Conservation (phyloP, 768 basidiomycete genomes). For the Lentinula sp. region DNA sequence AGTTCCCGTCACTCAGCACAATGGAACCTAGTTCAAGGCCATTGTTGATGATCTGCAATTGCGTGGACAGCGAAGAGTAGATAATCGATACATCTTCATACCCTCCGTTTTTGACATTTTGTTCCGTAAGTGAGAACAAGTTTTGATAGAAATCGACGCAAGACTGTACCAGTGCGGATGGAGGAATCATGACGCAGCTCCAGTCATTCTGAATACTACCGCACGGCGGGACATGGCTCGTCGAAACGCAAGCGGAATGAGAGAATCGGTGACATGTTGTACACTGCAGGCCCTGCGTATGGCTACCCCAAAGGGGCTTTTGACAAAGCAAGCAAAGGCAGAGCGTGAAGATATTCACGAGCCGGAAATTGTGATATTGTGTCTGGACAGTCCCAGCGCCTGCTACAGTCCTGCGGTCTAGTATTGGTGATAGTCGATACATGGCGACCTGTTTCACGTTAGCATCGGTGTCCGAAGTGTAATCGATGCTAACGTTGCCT, state of each 20-base stretch:
- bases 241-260: constrained; percentile 45
- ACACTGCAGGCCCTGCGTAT: constrained; percentile 61
- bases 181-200: constrained; percentile 44
- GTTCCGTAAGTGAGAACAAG: constrained; percentile 32
- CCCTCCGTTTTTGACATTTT: constrained; percentile 39
- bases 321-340: constrained; percentile 65
- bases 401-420: constrained; percentile 23
- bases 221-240: constrained; percentile 30
- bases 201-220: constrained; percentile 31
- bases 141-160: constrained; percentile 49
- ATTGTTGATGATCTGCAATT: constrained; percentile 60
- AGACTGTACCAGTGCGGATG: constrained; percentile 45
- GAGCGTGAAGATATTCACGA: constrained; percentile 66
- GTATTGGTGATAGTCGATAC: constrained; percentile 51
- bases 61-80: constrained; percentile 55
- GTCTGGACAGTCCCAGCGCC: constrained; percentile 14
- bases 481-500: constrained; percentile 54
- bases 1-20: constrained; percentile 33
- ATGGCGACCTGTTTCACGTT: constrained; percentile 53
- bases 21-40: constrained; percentile 65
- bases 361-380: constrained; percentile 46
- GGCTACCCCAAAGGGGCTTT: constrained; percentile 68
- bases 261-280: constrained; percentile 52
- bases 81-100: constrained; percentile 70
- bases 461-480: constrained; percentile 36